Conservation (phyloP, 805 yeast genomes). For the Metschnikowia peoriensis region DNA sequence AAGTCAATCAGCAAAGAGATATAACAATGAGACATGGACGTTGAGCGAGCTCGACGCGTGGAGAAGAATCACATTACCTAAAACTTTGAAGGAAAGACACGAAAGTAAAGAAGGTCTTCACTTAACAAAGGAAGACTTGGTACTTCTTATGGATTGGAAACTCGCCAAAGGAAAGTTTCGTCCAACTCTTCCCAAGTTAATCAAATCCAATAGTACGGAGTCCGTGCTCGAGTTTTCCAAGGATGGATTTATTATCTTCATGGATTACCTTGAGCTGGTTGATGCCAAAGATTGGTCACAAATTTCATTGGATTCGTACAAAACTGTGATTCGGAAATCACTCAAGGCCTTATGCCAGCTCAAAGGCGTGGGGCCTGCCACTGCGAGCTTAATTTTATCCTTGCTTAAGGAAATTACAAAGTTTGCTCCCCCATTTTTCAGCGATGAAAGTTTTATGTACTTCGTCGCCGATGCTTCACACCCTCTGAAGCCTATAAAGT, state of each 20-base stretch:
- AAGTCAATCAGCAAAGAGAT: constrained; percentile 24
- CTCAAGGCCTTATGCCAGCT: constrained; percentile 34
- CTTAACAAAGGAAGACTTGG: constrained; percentile 41
- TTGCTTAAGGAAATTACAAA: constrained; percentile 21
- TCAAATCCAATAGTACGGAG: constrained; percentile 33
- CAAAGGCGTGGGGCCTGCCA: constrained; percentile 52
- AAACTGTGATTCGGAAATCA: constrained; percentile 21
- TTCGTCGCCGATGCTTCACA: constrained; percentile 26
- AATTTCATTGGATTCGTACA: constrained; percentile 16
- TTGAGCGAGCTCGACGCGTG: constrained; percentile 39
- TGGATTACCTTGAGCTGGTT: constrained; percentile 5
- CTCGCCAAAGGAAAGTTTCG: constrained; percentile 42
- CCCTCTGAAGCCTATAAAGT: constrained; percentile 36
- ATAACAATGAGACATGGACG: constrained; percentile 23
- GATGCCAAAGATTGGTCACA: constrained; percentile 9
- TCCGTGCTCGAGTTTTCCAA: constrained; percentile 30
- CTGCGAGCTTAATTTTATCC: constrained; percentile 44
- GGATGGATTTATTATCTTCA: constrained; percentile 22
- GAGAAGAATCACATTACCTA: constrained; percentile 33
- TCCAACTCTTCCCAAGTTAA: constrained; percentile 42
- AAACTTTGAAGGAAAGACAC: constrained; percentile 23
- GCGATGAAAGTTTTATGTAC: constrained; percentile 46
- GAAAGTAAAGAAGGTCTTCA: constrained; percentile 16
- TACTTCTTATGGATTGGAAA: constrained; percentile 48
- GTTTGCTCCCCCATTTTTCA: constrained; percentile 45